These are phyloP conservation scores for Pseudozyma pruni DNA, from an alignment of 1,284 basidiomycete genomes.

Conservation along the genomic window DNA sequence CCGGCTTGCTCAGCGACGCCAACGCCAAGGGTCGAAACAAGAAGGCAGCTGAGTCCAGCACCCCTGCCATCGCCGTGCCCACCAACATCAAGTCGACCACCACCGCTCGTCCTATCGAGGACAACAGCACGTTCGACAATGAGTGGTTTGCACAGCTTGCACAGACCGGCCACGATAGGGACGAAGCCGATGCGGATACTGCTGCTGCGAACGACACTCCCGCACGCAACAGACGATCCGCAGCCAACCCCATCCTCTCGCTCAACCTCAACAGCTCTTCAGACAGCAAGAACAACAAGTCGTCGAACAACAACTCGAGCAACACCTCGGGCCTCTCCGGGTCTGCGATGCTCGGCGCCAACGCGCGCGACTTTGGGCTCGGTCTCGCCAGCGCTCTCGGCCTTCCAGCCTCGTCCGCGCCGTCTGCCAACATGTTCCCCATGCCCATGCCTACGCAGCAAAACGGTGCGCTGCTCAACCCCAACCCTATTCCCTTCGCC, in stretches of 20 bases:
- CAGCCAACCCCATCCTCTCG: conserved; percentile 43
- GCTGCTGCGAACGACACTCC: conserved; percentile 1
- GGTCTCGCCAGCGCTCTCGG: conserved; percentile 35
- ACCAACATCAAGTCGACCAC: conserved; percentile 28
- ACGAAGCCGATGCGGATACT: conserved; percentile 22
- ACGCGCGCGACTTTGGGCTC: conserved; percentile 42
- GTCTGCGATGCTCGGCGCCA: conserved; percentile 53
- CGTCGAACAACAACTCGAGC: conserved; percentile 3
- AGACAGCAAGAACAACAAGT: conserved; percentile 20
- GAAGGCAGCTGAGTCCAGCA: conserved; percentile 5
- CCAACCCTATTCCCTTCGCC: conserved; percentile 63
- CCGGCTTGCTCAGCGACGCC: conserved; percentile 33
- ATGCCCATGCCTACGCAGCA: conserved; percentile 59
- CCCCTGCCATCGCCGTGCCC: conserved; percentile 19
- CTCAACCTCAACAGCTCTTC: conserved; percentile 29
- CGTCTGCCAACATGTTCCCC: conserved; percentile 46
- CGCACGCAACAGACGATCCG: conserved; percentile 11
- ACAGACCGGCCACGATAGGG: conserved; percentile 50
- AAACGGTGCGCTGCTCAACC: conserved; percentile 62
- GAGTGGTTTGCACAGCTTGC: conserved; percentile 53
- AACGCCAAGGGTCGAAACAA: conserved; percentile 7
- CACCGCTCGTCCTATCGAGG: conserved; percentile 31
- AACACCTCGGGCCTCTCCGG: conserved; percentile 22
- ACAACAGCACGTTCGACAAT: conserved; percentile 44
- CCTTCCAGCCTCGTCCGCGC: conserved; percentile 21